Evolutionary conservation across 306 rosid genomes (phyloP).

Genomic region (Pyrus communis): DNA sequence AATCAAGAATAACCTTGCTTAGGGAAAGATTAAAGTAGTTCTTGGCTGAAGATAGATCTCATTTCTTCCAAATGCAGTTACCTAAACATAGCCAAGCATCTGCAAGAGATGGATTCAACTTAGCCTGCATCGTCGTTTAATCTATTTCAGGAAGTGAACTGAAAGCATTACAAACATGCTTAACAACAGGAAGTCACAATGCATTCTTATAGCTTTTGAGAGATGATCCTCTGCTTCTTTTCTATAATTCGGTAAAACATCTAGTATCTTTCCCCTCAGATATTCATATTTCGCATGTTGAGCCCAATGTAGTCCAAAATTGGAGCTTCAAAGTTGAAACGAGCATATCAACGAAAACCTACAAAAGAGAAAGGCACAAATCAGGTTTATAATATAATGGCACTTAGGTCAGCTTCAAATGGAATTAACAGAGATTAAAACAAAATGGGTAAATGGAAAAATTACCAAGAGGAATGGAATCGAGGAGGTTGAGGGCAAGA

Average conservation of each 20-base stretch:
- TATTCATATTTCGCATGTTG: constrained; percentile 72
- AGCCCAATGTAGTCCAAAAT: not conserved
- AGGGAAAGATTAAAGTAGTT: constrained; percentile 76
- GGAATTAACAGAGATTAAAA: not conserved
- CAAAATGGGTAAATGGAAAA: not conserved
- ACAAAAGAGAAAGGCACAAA: not conserved
- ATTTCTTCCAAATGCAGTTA: constrained; percentile 96
- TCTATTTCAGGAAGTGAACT: constrained; percentile 10
- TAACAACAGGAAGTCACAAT: constrained; percentile 11
- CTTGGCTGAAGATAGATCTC: constrained; percentile 74
- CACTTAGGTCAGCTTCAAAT: not conserved
- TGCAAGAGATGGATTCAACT: constrained; percentile 86
- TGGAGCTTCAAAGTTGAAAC: not conserved
- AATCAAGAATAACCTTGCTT: constrained; percentile 53
- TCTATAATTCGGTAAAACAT: constrained; percentile 70
- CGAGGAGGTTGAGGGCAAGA: constrained; percentile 68
- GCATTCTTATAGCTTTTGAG: constrained; percentile 73
- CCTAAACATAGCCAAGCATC: constrained; percentile 99
- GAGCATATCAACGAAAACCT: not conserved
- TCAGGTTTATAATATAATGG: not conserved
- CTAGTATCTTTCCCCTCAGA: constrained; percentile 76
- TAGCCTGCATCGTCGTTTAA: constrained; percentile 55
- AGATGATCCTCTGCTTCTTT: constrained; percentile 96
- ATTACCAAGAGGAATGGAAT: constrained; percentile 74
- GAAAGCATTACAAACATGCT: constrained; percentile 10